These are phyloP conservation scores for Calocybe cyanea DNA, from an alignment of 768 basidiomycete genomes.

Conservation along the genomic window DNA sequence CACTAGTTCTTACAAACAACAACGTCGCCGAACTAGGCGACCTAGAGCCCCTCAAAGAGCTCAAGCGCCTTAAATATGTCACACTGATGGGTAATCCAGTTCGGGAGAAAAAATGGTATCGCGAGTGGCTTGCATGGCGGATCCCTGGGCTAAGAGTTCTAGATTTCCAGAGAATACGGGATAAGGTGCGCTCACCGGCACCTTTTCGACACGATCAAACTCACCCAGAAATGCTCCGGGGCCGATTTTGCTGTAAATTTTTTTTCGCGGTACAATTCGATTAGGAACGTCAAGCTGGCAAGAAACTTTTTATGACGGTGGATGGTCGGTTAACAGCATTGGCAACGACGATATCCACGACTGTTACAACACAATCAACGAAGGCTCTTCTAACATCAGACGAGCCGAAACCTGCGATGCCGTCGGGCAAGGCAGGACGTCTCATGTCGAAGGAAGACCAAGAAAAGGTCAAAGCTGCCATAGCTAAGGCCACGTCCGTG, in stretches of 20 bases:
- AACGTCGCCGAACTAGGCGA: slow-evolving; percentile 77
- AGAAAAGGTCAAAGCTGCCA: slow-evolving; percentile 81
- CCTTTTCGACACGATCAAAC: slow-evolving; percentile 23
- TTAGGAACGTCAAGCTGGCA: slow-evolving; percentile 78
- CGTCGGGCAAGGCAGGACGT: slow-evolving; percentile 70
- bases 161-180: slow-evolving; percentile 92
- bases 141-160: slow-evolving; percentile 85
- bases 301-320: slow-evolving; percentile 74
- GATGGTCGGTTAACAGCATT: slow-evolving; percentile 76
- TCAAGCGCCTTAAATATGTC: slow-evolving; percentile 70
- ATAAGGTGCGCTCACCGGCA: slow-evolving; percentile 73
- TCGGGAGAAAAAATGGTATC: slow-evolving; percentile 90
- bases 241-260: slow-evolving; percentile 11
- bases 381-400: slow-evolving; percentile 65
- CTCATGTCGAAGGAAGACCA: slow-evolving; percentile 91
- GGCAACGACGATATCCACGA: slow-evolving; percentile 72
- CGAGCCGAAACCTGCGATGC: slow-evolving; percentile 64
- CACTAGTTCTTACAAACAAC: slow-evolving; percentile 83
- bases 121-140: slow-evolving; percentile 92
- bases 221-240: slow-evolving; percentile 16
- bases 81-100: slow-evolving; percentile 82
- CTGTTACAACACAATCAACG: slow-evolving; percentile 63
- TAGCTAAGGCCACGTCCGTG: slow-evolving; percentile 85
- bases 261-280: slow-evolving; percentile 15
- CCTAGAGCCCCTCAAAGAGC: slow-evolving; percentile 76